Evolutionary conservation across 2,329 filamentous ascomycete genomes (phyloP).

Genomic region (Pseudogymnoascus sp.): DNA sequence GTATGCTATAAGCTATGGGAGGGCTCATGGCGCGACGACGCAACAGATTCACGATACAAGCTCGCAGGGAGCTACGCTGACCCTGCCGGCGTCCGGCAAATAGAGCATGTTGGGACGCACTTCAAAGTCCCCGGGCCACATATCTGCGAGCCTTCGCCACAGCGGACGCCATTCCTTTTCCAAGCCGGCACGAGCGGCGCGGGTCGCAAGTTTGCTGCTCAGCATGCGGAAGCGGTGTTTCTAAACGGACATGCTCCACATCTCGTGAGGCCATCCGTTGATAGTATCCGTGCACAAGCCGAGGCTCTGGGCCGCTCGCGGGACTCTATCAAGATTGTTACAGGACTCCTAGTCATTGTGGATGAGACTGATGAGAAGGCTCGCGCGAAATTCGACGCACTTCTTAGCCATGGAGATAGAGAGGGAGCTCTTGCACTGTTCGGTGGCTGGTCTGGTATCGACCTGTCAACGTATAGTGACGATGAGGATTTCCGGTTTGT

Average conservation of each 20-base stretch:
- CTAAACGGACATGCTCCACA: slow-evolving; percentile 54
- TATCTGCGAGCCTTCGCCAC: slow-evolving; percentile 55
- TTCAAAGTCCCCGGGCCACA: slow-evolving; percentile 56
- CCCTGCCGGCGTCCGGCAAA: slow-evolving; percentile 48
- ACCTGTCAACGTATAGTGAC: slow-evolving; percentile 39
- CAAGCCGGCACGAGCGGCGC: slow-evolving; percentile 61
- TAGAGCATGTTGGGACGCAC: slow-evolving; percentile 56
- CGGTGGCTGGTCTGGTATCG: slow-evolving; percentile 39
- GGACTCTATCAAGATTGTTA: slow-evolving; percentile 58
- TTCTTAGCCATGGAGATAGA: slow-evolving; percentile 51
- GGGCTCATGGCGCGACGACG: slow-evolving; percentile 60
- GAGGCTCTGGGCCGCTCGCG: slow-evolving; percentile 47
- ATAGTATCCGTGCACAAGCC: slow-evolving; percentile 53
- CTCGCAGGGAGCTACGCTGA: slow-evolving; percentile 47
- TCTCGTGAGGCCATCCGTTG: slow-evolving; percentile 52
- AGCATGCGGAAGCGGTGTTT: slow-evolving; percentile 64
- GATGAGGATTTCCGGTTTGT: slow-evolving; percentile 50
- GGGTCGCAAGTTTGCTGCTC: slow-evolving; percentile 57
- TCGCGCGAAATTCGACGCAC: slow-evolving; percentile 53
- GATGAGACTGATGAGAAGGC: slow-evolving; percentile 61
- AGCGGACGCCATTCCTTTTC: slow-evolving; percentile 59
- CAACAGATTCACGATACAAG: slow-evolving; percentile 49
- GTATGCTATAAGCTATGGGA: slow-evolving; percentile 61
- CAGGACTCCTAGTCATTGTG: slow-evolving; percentile 58
- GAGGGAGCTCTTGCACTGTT: slow-evolving; percentile 65